These are phyloP conservation scores for Helicocarpus griseus DNA, from an alignment of 2,329 filamentous ascomycete species.

Conservation along the genomic window DNA sequence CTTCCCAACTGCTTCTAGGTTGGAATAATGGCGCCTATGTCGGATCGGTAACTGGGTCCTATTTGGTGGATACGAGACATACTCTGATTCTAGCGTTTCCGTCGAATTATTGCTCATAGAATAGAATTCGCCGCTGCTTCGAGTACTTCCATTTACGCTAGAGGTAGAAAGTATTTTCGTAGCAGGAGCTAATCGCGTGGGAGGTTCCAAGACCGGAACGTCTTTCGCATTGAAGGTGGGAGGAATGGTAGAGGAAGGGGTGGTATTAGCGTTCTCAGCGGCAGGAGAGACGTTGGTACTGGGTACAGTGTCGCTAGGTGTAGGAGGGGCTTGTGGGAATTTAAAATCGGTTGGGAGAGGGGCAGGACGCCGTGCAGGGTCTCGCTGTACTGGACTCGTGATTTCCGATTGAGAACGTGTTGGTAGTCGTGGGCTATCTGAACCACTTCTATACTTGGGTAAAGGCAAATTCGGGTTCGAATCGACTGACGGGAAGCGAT, in stretches of 20 bases:
- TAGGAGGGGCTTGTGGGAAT: slow-evolving; percentile 41
- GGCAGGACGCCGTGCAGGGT: slow-evolving; percentile 18
- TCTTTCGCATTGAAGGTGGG: slow-evolving; percentile 16
- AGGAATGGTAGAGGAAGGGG: slow-evolving; percentile 7
- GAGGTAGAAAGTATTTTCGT: slow-evolving; percentile 39
- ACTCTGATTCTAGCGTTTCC: slow-evolving; percentile 87
- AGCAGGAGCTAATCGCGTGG: slow-evolving; percentile 28
- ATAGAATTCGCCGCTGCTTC: slow-evolving; percentile 92
- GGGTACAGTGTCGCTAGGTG: slow-evolving; percentile 20
- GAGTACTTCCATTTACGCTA: slow-evolving; percentile 57
- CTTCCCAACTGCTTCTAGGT: slow-evolving; percentile 21
- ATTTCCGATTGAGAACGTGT: slow-evolving; percentile 22
- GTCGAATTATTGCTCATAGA: slow-evolving; percentile 90
- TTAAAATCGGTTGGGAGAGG: slow-evolving; percentile 42
- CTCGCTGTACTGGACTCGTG: slow-evolving; percentile 5
- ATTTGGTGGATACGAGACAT: slow-evolving; percentile 43
- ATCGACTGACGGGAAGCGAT: slow-evolving; percentile 23
- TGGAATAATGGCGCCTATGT: slow-evolving; percentile 37
- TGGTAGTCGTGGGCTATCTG: slow-evolving; percentile 12
- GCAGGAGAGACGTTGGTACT: slow-evolving; percentile 20
- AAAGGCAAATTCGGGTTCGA: slow-evolving; percentile 21
- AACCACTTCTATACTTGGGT: slow-evolving; percentile 24
- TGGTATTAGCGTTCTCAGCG: slow-evolving; percentile 21
- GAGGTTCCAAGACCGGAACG: slow-evolving; percentile 17
- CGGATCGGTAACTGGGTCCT: slow-evolving; percentile 43